These are phyloP conservation scores for Sporisorium graminicola DNA, from an alignment of 1,284 basidiomycete genomes.

Conservation along the genomic window DNA sequence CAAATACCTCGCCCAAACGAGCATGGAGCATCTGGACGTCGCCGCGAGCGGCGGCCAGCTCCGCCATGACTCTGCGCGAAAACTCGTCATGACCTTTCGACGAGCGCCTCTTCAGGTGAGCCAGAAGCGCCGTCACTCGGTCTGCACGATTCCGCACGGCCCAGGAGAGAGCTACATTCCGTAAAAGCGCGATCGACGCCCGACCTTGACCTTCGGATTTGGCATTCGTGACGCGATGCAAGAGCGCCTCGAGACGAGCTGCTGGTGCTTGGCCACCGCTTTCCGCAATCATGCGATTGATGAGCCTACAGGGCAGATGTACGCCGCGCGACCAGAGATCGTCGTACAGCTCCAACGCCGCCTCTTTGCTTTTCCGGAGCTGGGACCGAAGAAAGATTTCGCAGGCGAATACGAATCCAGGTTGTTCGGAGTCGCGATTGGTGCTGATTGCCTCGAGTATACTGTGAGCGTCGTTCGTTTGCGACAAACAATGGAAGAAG, in stretches of 20 bases:
- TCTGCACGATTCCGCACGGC: constrained; percentile 32
- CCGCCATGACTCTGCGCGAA: neutral
- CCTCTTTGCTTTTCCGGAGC: constrained; percentile 13
- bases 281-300: constrained; percentile 8
- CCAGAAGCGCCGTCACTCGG: constrained; percentile 8
- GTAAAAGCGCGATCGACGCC: constrained; percentile 6
- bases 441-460: constrained; percentile 15
- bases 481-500: constrained; percentile 25
- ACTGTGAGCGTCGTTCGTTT: constrained; percentile 10
- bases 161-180: constrained; percentile 23
- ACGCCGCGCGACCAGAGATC: constrained; percentile 39
- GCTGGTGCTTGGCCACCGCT: constrained; percentile 15
- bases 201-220: neutral
- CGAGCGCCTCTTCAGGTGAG: constrained; percentile 8
- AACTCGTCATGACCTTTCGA: constrained; percentile 8
- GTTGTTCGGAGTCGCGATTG: constrained; percentile 20
- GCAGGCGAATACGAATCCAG: constrained; percentile 17
- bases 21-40: constrained; percentile 29
- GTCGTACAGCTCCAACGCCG: constrained; percentile 31
- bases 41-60: constrained; percentile 34
- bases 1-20: constrained; percentile 18
- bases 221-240: constrained; percentile 17
- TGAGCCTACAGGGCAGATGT: constrained; percentile 7
- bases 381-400: constrained; percentile 27
- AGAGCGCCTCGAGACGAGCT: constrained; percentile 18